phyloP scores from a whole-genome alignment of 768 basidiomycete species.

The Mycena leptocephala region DNA sequence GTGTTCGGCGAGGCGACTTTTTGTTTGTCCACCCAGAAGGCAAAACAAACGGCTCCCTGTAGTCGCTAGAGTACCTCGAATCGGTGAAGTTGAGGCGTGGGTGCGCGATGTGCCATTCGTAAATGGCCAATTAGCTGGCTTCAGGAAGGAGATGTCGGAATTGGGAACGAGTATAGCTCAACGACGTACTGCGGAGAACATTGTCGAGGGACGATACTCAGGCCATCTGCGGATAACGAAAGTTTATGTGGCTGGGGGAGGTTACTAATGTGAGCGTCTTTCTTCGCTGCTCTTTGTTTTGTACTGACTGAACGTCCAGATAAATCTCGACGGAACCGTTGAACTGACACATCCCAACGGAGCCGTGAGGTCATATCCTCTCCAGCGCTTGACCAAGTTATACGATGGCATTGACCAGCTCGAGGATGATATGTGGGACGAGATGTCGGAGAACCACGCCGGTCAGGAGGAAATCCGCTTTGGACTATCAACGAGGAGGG shows the following conservation, averaged over 20 bases:
- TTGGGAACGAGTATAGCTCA: constrained; percentile 73
- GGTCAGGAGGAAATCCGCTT: constrained; percentile 61
- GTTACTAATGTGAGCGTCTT: constrained; percentile 74
- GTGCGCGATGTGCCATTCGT: constrained; percentile 73
- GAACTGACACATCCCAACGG: constrained; percentile 81
- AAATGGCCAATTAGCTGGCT: constrained; percentile 72
- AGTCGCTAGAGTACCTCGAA: constrained; percentile 81
- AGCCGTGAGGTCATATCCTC: constrained; percentile 63
- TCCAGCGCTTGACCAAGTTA: constrained; percentile 81
- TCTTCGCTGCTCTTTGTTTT: constrained; percentile 10
- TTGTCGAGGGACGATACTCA: constrained; percentile 60
- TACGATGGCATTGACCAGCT: constrained; percentile 89
- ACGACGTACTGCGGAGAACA: constrained; percentile 56
- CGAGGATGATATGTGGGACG: constrained; percentile 78
- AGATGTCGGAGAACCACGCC: constrained; percentile 60
- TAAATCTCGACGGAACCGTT: constrained; percentile 82
- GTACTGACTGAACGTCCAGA: constrained; percentile 57
- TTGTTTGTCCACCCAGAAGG: constrained; percentile 85
- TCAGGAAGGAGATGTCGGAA: constrained; percentile 82
- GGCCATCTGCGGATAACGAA: constrained; percentile 57
- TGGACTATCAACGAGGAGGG: constrained; percentile 61
- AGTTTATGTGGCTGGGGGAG: constrained; percentile 89
- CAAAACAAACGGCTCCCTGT: constrained; percentile 78
- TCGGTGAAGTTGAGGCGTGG: constrained; percentile 90
- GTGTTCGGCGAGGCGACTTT: constrained; percentile 87